Percentiles rank a stretch among this genome's conserved stretches.
Conservation (phyloP, 352 stramenopile species). For the Globisporangium polare region DNA sequence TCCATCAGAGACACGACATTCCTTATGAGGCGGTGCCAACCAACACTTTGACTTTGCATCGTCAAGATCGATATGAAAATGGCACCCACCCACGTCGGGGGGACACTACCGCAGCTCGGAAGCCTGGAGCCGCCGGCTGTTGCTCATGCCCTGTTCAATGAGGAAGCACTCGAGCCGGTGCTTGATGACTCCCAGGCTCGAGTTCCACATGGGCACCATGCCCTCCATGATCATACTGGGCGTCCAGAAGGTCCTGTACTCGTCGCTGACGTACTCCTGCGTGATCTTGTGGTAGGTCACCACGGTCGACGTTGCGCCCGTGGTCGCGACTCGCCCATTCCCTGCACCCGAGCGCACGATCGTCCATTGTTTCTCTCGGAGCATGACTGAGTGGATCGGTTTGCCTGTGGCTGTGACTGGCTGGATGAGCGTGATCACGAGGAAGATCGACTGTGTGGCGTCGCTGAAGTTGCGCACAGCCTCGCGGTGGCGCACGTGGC, state of each 20-base stretch:
- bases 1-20: no score
- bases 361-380: neutral
- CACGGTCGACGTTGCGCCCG: neutral
- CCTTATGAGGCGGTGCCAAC: no score
- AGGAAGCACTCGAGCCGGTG: neutral
- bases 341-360: neutral
- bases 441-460: neutral
- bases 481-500: constrained; percentile 23
- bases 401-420: neutral
- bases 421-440: constrained; percentile 19
- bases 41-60: no score
- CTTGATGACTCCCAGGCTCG: neutral
- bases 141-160: neutral
- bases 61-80: neutral
- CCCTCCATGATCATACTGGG: neutral
- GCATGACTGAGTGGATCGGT: neutral
- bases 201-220: neutral
- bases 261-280: neutral
- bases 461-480: constrained; percentile 13
- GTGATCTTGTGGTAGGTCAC: constrained; percentile 2
- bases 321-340: neutral
- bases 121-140: neutral
- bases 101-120: neutral
- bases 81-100: no score
- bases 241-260: neutral